These are phyloP conservation scores for Apophysomyces elegans DNA, from an alignment of 371 early-diverging fungal species.

Conservation along the genomic window DNA sequence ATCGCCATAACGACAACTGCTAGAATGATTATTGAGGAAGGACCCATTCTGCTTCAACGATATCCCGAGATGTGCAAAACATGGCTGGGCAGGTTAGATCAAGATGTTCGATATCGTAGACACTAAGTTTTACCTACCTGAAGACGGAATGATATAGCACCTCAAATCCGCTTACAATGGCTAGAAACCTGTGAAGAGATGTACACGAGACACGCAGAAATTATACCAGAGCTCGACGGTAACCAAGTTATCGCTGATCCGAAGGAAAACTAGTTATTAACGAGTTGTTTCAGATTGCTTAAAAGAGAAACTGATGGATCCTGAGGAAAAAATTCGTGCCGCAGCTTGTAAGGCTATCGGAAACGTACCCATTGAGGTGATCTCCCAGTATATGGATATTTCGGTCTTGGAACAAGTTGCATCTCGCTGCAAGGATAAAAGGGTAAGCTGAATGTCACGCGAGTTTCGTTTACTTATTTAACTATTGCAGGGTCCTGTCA, in stretches of 20 bases:
- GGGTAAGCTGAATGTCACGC: conserved; percentile 43
- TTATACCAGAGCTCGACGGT: conserved; percentile 73
- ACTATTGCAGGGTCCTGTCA: conserved; percentile 50
- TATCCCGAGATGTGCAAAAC: conserved; percentile 88
- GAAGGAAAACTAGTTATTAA: neutral
- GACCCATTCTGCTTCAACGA: conserved; percentile 67
- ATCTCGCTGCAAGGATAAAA: conserved; percentile 88
- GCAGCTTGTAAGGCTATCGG: conserved; percentile 74
- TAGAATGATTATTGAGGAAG: conserved; percentile 81
- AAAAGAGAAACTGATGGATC: conserved; percentile 81
- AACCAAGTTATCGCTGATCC: conserved; percentile 16
- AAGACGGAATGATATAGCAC: conserved; percentile 78
- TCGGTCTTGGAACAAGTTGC: conserved; percentile 68
- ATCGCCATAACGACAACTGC: conserved; percentile 84
- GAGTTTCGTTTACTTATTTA: neutral
- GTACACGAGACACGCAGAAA: conserved; percentile 68
- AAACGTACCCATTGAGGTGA: conserved; percentile 59
- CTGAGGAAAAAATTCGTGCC: conserved; percentile 92
- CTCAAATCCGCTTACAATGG: conserved; percentile 77
- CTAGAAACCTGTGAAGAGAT: conserved; percentile 68
- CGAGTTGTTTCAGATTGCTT: conserved; percentile 49
- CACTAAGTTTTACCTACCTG: neutral
- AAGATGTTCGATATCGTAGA: neutral
- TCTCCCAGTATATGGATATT: conserved; percentile 59
- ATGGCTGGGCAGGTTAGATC: conserved; percentile 78